A percentile compares a stretch with the other conserved stretches of the same genome.
Conservation (phyloP, 2,329 filamentous ascomycete species). For the Pseudocercospora vitis region DNA sequence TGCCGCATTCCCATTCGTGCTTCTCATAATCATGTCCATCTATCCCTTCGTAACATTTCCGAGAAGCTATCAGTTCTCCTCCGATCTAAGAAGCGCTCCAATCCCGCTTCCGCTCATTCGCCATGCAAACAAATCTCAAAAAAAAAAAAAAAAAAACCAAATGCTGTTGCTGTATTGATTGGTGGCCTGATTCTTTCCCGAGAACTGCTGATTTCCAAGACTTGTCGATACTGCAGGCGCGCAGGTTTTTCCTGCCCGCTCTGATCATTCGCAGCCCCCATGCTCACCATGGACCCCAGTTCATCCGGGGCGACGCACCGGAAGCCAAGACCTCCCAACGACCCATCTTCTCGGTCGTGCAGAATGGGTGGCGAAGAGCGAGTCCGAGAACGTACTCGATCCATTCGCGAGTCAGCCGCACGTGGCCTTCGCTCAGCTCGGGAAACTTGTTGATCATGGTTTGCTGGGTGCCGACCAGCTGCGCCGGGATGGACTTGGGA, state of each 20-base stretch:
- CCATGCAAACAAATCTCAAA: constrained; percentile 13
- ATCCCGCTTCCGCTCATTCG: constrained; percentile 12
- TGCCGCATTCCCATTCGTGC: constrained; percentile 15
- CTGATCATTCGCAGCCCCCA: not conserved
- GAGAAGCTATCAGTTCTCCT: not conserved
- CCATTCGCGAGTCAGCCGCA: constrained; percentile 26
- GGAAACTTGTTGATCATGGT: constrained; percentile 27
- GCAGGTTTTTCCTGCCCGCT: not conserved
- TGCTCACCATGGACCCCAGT: constrained; percentile 35
- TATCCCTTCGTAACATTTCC: constrained; percentile 1
- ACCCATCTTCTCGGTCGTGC: constrained; percentile 30
- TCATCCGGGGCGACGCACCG: constrained; percentile 27
- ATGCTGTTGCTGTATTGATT: not conserved
- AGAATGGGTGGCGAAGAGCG: constrained; percentile 28
- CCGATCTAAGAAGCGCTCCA: constrained; percentile 1
- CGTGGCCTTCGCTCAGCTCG: constrained; percentile 28
- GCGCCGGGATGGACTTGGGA: constrained; percentile 17
- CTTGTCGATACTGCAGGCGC: not conserved
- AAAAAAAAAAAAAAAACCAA: not conserved
- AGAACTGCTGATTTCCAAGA: not conserved
- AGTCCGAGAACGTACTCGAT: constrained; percentile 34
- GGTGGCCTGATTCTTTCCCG: not conserved
- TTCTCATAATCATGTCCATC: constrained; percentile 16
- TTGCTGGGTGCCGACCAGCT: constrained; percentile 26
- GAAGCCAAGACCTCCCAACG: constrained; percentile 31